Base-by-base conservation (phyloP, 495 filamentous ascomycete species). In the Choiromyces venosus region DNA sequence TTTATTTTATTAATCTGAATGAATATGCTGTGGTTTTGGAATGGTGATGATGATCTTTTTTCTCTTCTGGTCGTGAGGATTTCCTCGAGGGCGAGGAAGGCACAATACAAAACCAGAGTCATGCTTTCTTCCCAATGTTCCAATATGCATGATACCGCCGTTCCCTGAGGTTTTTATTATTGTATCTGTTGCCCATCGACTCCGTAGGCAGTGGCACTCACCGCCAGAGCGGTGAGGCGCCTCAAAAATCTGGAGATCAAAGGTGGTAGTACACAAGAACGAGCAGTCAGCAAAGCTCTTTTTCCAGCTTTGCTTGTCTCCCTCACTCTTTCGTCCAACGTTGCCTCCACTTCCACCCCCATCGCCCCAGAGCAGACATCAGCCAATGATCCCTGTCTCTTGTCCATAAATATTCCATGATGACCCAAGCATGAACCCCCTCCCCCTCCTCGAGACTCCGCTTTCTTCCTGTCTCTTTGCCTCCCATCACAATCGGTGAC, bases 401-500 rank as follows among this genome's bases (percentile, higher is more conserved):
- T 7, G 19, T 21, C 18, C 42, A n/a, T 21, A 46, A 40, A 21
- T 46, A 46, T n/a, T 25, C 46, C 21, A 52, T 52, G 21, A 10
- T 3, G 25, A 25, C 12, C 46, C 21, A 7, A n/a, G 9, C 46
- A 25, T 25, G 46, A 52, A 52, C 46, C n/a, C 42, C 46, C 6
- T 52, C n/a, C 46, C 21, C 8, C 19, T 52, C n/a, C 21, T 52
- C 46, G 25, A 52, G n/a, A 52, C 46, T 52, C 42, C 46, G 21
- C 46, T 52, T 25, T 21, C 21, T 52, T 52, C 46, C 25, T n/a
- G n/a, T 52, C 46, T n/a, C 21, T 56, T n/a, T 10, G 1, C n/a
- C 21, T 66, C 35, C 40, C 65, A 76, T 77, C 75, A 76, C 69
- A 73, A 76, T 73, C 69, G 73, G 73, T 77, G 75, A 76, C 52